Evolutionary conservation across 768 basidiomycete genomes (phyloP), one percentile per base, ranked within the genome.

Genomic region (Floccularia luteovirens): DNA sequence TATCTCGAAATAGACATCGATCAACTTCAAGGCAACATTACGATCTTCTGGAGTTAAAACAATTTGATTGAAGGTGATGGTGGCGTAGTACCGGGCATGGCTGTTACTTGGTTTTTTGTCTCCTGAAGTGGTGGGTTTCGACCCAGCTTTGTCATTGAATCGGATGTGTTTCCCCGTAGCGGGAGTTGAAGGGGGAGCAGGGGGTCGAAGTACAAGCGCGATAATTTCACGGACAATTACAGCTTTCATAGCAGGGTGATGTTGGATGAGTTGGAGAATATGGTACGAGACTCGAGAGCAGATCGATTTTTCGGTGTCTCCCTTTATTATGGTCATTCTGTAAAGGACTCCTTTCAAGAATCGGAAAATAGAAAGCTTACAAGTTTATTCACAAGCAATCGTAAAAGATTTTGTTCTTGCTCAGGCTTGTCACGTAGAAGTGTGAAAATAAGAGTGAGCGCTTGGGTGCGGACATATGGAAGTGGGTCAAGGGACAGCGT

Each of bases 361-460:
- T 12, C 7, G 31, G 38, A 19, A 32, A 6, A 24, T 19, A 45
- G 28, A 7, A 22, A 28, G 60, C 82, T 36, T 46, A 85, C 90
- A 16, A 99, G 76, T 58, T 98, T 98, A 67, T 98, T 94, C 24
- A 91, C 90, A 5, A 97, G 79, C 4, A 98, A 67, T 21, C 85
- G 78, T 4, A 98, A 75, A 22, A 98, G 65, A 64, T 99, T 99
- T 53, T 97, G 91, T 56, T 98, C 96, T 58, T 99, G 96, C 57
- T 99, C 96, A 0, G 94, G 91, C 51, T 91, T 92, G 43, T 84
- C 85, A 23, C 77, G 75, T 8, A 99, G 76, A 3, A 98, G 77
- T 21, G 77, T 82, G 57, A 74, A 78, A 24, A 92, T 77, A 25
- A 93, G 70, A 19, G 72, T 74, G 41, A 96, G 71, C 0, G 86